Base-by-base conservation (phyloP, 257 asterid genomes). In the Ajuga chamaepitys region DNA sequence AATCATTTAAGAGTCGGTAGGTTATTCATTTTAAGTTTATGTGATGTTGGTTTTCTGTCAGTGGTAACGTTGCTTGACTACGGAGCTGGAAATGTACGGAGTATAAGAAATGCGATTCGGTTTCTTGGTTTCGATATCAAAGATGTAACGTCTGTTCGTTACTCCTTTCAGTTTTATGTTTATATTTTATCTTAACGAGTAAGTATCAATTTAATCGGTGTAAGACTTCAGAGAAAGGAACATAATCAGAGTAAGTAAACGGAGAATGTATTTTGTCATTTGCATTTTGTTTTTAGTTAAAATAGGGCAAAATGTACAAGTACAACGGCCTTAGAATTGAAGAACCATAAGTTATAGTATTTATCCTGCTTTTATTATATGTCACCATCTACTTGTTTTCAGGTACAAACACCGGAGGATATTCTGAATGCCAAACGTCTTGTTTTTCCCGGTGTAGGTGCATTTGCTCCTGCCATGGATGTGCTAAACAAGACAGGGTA, bases 61-160 rank as follows among this genome's bases (percentile, higher is more conserved):
- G 99, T 77, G 77, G 93, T 94, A 51, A 89, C 99, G 50, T 70
- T 89, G 83, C 99, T 94, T 62, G 99, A 94, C 69, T 94, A 94
- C 37, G 97, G 99, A 63, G 99, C 99, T 47, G 99, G 99, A 71
- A 94, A 94, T 72, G 97, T 94, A 41, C 91, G 97, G 24, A 94
- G 99, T 76, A 57, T 94, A 51, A 75, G 96, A 58, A 94, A 94
- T 72, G 99, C 99, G 28, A 84, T 93, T 75, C 85, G 88, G 1
- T 70, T 51, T 50, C 88, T 93, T 20, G 99, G 99, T 53, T 93
- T 74, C 68, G 82, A 79, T 17, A 84, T 89, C 67, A 84, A 80
- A 76, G 99, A 93, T 66, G 99, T 93, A 81, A 48, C 53, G 58
- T 59, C 48, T 17, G 8, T 7, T 42, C 40, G 38, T 42, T 54